Evolutionary conservation across 306 rosid species (phyloP), one percentile per base, ranked within the genome.

Genomic region (Acacia crassicarpa): DNA sequence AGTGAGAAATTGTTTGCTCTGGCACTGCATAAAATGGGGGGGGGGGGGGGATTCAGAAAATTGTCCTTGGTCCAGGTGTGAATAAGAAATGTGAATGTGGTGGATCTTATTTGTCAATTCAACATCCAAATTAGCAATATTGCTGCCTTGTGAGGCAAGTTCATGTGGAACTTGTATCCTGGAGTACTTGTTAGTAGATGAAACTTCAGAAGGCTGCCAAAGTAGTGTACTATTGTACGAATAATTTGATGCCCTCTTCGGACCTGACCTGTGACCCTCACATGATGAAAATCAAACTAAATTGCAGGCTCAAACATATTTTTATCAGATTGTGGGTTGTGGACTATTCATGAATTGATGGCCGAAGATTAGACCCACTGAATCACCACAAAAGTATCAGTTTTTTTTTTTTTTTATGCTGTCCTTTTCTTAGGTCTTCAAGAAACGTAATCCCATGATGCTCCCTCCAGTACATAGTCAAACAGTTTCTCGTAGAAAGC

Each of bases 251-350:
- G 74, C 61, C 80, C 30, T 80, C 14, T 25, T 80, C 83, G 58
- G 73, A 69, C 83, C 87, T 73, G 84, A 80, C 78, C 78, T 77
- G 67, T 77, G 56, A 33, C n/a, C 33, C 19, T 77, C 81, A 40
- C 63, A 41, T 79, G 20, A 20, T 79, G 20, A 25, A 74, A 74
- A 40, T 19, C 9, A 48, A 81, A 82, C 75, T 75, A 48, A 65
- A 68, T 62, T 70, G 80, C 75, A 40, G 81, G 72, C 70, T 51
- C 8, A 51, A 79, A 45, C 76, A 69, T 73, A 8, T 79, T 56
- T 72, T 65, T 46, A 76, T 83, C 80, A 54, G 53, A 76, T 72
- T 13, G 25, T 32, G 61, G 76, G 51, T 72, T 22, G 27, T 23
- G 78, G 73, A 62, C 61, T 14, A 53, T 12, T 40, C 49, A 75